A percentile compares a stretch with the other conserved stretches of the same genome.
Evolutionary conservation across 2,329 filamentous ascomycete genomes (phyloP).

Genomic region (Daldinia sp.): DNA sequence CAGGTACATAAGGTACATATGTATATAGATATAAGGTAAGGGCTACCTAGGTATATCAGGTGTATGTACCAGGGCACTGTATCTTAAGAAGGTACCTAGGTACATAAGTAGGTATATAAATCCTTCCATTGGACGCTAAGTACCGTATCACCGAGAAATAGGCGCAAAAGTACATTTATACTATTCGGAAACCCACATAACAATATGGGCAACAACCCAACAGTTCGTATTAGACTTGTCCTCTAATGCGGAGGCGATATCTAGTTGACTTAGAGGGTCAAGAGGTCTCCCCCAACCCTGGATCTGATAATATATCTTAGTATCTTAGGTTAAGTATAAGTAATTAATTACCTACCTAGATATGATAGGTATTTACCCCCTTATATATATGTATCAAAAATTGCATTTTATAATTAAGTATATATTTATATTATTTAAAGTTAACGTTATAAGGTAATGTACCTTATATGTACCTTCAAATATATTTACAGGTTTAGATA

Average conservation of each 20-base stretch:
- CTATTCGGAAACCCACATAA: constrained; percentile 5
- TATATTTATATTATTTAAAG: neutral
- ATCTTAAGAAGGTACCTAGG: neutral
- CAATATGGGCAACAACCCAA: neutral
- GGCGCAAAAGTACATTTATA: constrained; percentile 9
- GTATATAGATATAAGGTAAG: too few relatives aligned
- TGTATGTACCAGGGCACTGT: neutral
- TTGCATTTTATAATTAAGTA: neutral
- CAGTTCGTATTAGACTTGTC: constrained; percentile 15
- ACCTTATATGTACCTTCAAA: neutral
- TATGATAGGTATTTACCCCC: too few relatives aligned
- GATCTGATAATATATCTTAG: constrained; percentile 15
- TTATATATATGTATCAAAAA: too few relatives aligned
- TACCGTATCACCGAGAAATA: constrained; percentile 10
- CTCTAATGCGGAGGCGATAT: constrained; percentile 24
- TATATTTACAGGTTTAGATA: neutral
- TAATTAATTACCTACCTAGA: neutral
- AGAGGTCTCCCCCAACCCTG: constrained; percentile 3
- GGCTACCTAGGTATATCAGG: constrained; percentile 11
- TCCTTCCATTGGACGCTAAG: neutral
- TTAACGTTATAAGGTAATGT: neutral
- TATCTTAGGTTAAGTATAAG: neutral
- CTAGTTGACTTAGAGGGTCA: neutral
- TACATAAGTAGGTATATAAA: neutral
- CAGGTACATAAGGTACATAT: constrained; percentile 1